Evolutionary conservation across 1,284 basidiomycete species (phyloP), one percentile per base, ranked within the genome.

Genomic region (Filobasidium uniguttulatum): DNA sequence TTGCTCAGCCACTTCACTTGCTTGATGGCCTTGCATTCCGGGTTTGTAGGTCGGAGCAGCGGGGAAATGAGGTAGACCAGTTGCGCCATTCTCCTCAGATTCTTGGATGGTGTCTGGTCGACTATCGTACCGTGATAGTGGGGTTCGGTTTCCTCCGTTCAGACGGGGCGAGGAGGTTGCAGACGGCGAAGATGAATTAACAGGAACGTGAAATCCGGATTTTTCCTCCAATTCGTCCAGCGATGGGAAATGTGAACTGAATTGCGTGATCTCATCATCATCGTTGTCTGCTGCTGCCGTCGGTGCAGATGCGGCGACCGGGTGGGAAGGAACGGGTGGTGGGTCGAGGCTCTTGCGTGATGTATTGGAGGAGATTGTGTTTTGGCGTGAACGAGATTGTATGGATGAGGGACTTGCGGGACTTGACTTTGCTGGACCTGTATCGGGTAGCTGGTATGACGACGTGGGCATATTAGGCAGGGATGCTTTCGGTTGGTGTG

Each of bases 221-320:
- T 47, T 48, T 3, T 63, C 65, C 38, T 61, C 63, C 52, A 69
- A 64, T 17, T 67, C 63, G 49, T 56, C 60, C 17, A 69, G 52
- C 2, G 66, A 66, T 0, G 68, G 68, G 54, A 69, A 69, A 1
- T 59, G 55, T 33, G 57, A 57, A 28, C 62, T 61, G 44, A 69
- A 69, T 17, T 62, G 60, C 23, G 54, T 57, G 26, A 62, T 31
- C 14, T 56, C 56, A 36, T 59, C 56, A 26, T 55, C 50, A 17
- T 52, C 44, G 37, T 51, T 33, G 14, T 46, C 44, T 23, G 44
- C 34, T 38, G 37, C 45, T 10, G 14, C 14, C 28, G 12, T 22
- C 3, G 47, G 19, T 10, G 5, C 22, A n/a, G 22, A 49, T 25
- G 38, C 38, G 6, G 33, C 34, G 17, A 20, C 33, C n/a, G n/a